phyloP scores from a whole-genome alignment of 768 basidiomycete genomes.

The Agrocybe pediades region DNA sequence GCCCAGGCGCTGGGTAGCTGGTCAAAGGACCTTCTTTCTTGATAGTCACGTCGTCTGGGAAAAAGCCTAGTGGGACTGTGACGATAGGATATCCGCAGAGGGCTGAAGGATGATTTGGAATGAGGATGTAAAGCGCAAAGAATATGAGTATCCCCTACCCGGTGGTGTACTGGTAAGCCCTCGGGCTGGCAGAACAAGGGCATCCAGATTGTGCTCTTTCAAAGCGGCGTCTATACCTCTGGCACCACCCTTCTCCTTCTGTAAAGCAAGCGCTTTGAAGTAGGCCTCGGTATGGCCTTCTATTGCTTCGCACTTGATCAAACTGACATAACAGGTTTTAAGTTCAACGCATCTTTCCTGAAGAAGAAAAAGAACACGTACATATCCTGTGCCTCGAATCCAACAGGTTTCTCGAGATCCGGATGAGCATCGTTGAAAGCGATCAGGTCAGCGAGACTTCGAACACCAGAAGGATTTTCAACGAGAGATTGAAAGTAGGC shows the following conservation, averaged over 20 bases:
- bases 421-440: slow-evolving; percentile 55
- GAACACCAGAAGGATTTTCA: slow-evolving; percentile 57
- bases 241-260: slow-evolving; percentile 48
- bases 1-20: slow-evolving; percentile 53
- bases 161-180: slow-evolving; percentile 39
- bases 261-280: slow-evolving; percentile 42
- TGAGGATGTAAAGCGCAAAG: neutral
- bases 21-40: slow-evolving; percentile 38
- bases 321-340: slow-evolving; percentile 21
- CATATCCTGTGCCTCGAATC: slow-evolving; percentile 40
- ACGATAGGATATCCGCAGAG: slow-evolving; percentile 69
- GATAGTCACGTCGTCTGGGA: slow-evolving; percentile 45
- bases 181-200: slow-evolving; percentile 49
- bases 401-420: slow-evolving; percentile 45
- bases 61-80: slow-evolving; percentile 67
- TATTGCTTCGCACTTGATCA: slow-evolving; percentile 40
- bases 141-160: slow-evolving; percentile 28
- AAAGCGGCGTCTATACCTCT: slow-evolving; percentile 57
- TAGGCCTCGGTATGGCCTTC: slow-evolving; percentile 43
- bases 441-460: slow-evolving; percentile 58
- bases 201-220: slow-evolving; percentile 47
- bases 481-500: slow-evolving; percentile 47
- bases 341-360: neutral
- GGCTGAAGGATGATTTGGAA: slow-evolving; percentile 28
- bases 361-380: slow-evolving; percentile 16